Conservation (phyloP, 495 filamentous ascomycete genomes). For the Astrothelium subdiscretum region DNA sequence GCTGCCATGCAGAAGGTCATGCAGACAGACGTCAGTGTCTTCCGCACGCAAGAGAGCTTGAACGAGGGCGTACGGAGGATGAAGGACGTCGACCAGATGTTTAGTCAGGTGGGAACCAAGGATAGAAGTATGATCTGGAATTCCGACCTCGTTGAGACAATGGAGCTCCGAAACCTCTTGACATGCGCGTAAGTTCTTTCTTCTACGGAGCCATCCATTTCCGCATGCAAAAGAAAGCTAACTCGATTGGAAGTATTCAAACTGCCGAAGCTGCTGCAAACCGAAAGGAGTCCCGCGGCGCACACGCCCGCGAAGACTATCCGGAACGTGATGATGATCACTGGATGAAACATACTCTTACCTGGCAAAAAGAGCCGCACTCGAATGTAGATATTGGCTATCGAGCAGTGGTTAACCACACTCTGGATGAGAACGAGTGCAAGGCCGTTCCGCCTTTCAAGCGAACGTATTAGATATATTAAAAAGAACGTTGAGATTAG, state of each 20-base stretch:
- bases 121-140: conserved; percentile 99
- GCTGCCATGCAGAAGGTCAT: conserved; percentile 93
- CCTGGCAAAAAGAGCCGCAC: conserved; percentile 69
- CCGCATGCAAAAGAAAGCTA: background rate
- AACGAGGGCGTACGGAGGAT: conserved; percentile 75
- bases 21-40: conserved; percentile 93
- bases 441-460: conserved; percentile 33
- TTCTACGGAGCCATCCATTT: background rate
- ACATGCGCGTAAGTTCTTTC: conserved; percentile 67
- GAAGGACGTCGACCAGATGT: conserved; percentile 63
- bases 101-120: conserved; percentile 75
- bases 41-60: conserved; percentile 82
- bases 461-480: conserved; percentile 26
- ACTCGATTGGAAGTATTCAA: conserved; percentile 43
- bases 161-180: conserved; percentile 85
- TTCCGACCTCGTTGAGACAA: conserved; percentile 88
- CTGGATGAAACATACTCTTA: conserved; percentile 98
- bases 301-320: conserved; percentile 92
- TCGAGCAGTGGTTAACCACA: conserved; percentile 21
- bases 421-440: conserved; percentile 34
- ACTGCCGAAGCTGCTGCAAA: conserved; percentile 76
- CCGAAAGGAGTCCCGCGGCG: conserved; percentile 88
- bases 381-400: conserved; percentile 28
- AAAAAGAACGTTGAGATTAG: background rate
- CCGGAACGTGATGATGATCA: conserved; percentile 83